Evolutionary conservation across 1,139 yeast genomes (phyloP).

Genomic region (Blastobotrys aristatus): DNA sequence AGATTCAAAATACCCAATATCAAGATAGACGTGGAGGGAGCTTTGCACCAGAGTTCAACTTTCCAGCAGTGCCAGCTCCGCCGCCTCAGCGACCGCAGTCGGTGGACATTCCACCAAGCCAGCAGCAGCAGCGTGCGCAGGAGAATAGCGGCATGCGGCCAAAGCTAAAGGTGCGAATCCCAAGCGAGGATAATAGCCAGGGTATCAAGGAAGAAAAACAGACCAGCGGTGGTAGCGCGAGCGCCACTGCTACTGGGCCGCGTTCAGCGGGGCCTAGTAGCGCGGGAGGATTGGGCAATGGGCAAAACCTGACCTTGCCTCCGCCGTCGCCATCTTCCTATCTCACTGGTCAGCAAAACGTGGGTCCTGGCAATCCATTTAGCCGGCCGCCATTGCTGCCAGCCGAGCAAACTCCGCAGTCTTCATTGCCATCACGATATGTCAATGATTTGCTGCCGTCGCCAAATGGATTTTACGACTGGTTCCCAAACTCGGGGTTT

Average conservation of each 20-base stretch:
- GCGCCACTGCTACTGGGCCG: background rate
- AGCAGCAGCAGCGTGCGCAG: no score
- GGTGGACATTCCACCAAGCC: conserved; percentile 16
- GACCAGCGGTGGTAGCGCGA: conserved; percentile 15
- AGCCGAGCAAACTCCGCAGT: conserved; percentile 38
- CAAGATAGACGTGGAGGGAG: background rate
- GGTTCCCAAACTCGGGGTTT: conserved; percentile 38
- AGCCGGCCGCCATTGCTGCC: conserved; percentile 29
- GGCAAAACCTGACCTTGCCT: conserved; percentile 16
- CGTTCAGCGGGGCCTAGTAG: conserved; percentile 12
- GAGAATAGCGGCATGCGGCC: conserved; percentile 30
- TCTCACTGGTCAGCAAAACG: conserved; percentile 16
- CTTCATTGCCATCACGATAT: conserved; percentile 38
- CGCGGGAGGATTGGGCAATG: conserved; percentile 17
- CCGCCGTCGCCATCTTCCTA: conserved; percentile 26
- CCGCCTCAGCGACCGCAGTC: conserved; percentile 19
- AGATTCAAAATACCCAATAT: conserved; percentile 15
- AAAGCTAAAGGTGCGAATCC: conserved; percentile 39
- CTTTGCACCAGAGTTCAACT: background rate
- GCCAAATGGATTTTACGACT: conserved; percentile 39
- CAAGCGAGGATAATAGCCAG: conserved; percentile 23
- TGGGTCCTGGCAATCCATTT: conserved; percentile 35
- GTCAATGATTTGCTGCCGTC: conserved; percentile 40
- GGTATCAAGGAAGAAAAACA: conserved; percentile 10
- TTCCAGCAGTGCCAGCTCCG: conserved; percentile 14